These are phyloP conservation scores for Cyclotella choctawhatcheeana DNA, from an alignment of 108 stramenopile genomes.

Conservation along the genomic window DNA sequence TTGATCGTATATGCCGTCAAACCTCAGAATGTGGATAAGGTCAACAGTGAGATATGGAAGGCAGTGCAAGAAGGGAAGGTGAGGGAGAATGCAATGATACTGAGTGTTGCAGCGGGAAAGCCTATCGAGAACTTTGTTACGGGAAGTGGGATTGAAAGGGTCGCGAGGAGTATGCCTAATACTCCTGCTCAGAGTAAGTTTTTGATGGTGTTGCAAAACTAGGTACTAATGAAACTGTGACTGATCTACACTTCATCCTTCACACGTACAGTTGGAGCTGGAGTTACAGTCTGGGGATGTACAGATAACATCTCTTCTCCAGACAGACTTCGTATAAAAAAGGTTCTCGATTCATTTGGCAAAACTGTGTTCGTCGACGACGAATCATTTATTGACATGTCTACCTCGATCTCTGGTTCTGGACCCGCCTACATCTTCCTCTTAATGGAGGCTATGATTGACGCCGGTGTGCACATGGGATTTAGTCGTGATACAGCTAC, in stretches of 20 bases:
- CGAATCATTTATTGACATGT: conserved; percentile 92
- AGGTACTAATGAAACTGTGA: background rate
- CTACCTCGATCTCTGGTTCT: conserved; percentile 84
- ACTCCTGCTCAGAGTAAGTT: conserved; percentile 81
- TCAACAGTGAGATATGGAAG: conserved; percentile 48
- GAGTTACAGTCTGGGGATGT: conserved; percentile 87
- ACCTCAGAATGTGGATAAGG: conserved; percentile 86
- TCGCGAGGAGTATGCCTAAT: conserved; percentile 95
- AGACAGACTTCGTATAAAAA: conserved; percentile 63
- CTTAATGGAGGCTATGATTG: conserved; percentile 93
- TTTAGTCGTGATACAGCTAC: conserved; percentile 81
- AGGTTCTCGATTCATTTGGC: conserved; percentile 75
- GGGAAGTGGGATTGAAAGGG: conserved; percentile 53
- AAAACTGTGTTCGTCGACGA: conserved; percentile 85
- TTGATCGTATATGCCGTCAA: conserved; percentile 89
- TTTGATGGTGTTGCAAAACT: conserved; percentile 36
- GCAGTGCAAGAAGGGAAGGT: conserved; percentile 18
- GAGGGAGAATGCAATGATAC: conserved; percentile 60
- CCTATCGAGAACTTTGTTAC: conserved; percentile 51
- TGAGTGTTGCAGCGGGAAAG: conserved; percentile 71
- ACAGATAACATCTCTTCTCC: conserved; percentile 68
- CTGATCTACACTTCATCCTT: background rate
- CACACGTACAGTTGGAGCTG: conserved; percentile 55
- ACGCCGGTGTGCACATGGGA: conserved; percentile 95
- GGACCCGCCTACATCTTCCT: conserved; percentile 95